A percentile compares a stretch with the other conserved stretches of the same genome.
Conservation (phyloP, 192 early-diverging fungal species). For the Coemansia sp. region DNA sequence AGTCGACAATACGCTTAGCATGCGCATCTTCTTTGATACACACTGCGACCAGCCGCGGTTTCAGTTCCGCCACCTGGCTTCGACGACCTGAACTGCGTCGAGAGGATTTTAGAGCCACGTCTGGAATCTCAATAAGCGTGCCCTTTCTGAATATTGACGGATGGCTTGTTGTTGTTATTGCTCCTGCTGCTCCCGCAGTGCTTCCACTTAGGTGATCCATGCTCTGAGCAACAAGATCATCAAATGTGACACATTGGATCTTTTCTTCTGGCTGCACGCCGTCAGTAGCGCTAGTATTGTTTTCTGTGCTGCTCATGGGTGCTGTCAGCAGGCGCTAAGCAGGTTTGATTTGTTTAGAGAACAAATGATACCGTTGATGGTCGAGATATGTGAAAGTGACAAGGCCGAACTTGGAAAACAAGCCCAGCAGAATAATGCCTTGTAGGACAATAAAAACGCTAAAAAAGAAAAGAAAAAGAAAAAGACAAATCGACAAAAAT, state of each 20-base stretch:
- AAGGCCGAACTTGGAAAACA: too few species aligned
- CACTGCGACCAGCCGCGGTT: constrained; percentile 40
- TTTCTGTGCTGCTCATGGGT: neutral
- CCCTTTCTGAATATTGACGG: constrained; percentile 46
- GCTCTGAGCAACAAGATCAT: constrained; percentile 29
- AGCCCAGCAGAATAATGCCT: too few species aligned
- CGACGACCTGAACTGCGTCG: constrained; percentile 13
- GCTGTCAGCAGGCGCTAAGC: neutral
- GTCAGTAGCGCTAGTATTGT: neutral
- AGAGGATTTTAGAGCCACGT: constrained; percentile 1
- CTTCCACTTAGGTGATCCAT: constrained; percentile 12
- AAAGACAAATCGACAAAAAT: too few species aligned
- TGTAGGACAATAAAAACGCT: too few species aligned
- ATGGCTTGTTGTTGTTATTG: constrained; percentile 56
- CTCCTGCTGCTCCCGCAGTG: constrained; percentile 36
- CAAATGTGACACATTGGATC: constrained; percentile 13
- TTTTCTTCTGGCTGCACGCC: neutral
- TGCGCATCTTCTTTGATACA: constrained; percentile 41
- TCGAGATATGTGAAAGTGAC: too few species aligned
- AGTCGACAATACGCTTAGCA: constrained; percentile 21
- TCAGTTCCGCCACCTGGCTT: constrained; percentile 5
- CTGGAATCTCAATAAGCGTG: constrained; percentile 45
- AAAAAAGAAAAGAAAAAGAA: too few species aligned
- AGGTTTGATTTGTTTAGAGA: too few species aligned
- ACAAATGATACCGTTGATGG: too few species aligned